These are phyloP conservation scores for Eucalyptus microcorys DNA, from an alignment of 345 rosid species.

Conservation along the genomic window DNA sequence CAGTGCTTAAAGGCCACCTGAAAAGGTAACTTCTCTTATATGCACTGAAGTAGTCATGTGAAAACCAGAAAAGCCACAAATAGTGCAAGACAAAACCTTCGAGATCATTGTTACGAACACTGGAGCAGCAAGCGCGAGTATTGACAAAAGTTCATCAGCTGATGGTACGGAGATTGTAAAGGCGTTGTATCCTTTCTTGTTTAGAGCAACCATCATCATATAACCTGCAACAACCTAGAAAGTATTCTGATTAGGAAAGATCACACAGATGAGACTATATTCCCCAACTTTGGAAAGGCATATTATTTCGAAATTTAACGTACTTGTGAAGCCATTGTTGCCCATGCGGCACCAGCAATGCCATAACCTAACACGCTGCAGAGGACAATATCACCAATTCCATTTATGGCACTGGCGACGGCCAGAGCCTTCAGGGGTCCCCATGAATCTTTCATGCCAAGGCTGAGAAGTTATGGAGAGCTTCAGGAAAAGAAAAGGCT, in stretches of 20 bases:
- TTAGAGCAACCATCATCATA: constrained; percentile 73
- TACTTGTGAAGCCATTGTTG: constrained; percentile 93
- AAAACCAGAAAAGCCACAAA: neutral
- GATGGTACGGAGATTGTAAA: constrained; percentile 53
- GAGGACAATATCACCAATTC: constrained; percentile 59
- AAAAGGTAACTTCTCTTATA: neutral
- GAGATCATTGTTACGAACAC: constrained; percentile 65
- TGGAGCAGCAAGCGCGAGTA: constrained; percentile 67
- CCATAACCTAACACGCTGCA: constrained; percentile 76
- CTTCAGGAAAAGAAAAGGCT: neutral
- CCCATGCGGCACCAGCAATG: constrained; percentile 97
- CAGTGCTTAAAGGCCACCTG: constrained; percentile 31
- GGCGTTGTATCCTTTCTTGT: constrained; percentile 63
- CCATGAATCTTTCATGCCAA: constrained; percentile 98
- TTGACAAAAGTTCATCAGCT: constrained; percentile 32
- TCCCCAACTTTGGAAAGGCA: neutral
- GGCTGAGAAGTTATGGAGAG: constrained; percentile 23
- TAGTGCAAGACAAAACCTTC: constrained; percentile 24
- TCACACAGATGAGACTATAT: neutral
- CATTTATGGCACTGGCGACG: constrained; percentile 63
- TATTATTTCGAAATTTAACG: neutral
- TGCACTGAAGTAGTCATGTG: neutral
- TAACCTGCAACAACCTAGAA: constrained; percentile 66
- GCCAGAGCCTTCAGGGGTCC: constrained; percentile 87
- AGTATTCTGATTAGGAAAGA: neutral